phyloP scores from a whole-genome alignment of 495 filamentous ascomycete species.

The Daldinia childiae region DNA sequence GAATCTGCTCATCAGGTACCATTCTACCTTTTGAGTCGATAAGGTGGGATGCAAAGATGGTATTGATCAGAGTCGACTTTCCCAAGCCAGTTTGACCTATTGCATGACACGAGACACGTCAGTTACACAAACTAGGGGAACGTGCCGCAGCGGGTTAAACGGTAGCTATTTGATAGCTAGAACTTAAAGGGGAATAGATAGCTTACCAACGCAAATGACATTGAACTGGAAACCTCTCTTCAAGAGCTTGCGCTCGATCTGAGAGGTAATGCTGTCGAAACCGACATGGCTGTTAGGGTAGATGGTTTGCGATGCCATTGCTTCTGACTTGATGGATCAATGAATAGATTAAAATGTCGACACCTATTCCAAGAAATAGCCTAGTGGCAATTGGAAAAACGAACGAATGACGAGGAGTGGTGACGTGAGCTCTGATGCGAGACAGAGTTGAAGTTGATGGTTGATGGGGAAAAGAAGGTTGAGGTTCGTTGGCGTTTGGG shows the following conservation, averaged over 20 bases:
- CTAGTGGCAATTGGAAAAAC: conserved; percentile 44
- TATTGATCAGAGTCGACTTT: conserved; percentile 99
- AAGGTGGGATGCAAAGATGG: conserved; percentile 99
- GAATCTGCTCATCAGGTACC: conserved; percentile 88
- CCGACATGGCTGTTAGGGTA: conserved; percentile 97
- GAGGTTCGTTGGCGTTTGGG: conserved; percentile 35
- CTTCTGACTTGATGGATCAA: conserved; percentile 33
- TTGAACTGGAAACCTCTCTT: conserved; percentile 99
- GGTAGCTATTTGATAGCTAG: conserved; percentile 1
- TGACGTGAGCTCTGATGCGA: conserved; percentile 28
- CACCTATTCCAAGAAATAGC: conserved; percentile 58
- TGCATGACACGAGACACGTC: conserved; percentile 48
- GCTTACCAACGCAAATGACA: conserved; percentile 98
- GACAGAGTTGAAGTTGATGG: conserved; percentile 35
- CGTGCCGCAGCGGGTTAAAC: conserved; percentile 1
- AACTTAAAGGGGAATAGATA: background rate
- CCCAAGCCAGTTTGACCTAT: conserved; percentile 97
- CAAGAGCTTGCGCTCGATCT: conserved; percentile 98
- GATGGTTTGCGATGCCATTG: conserved; percentile 66
- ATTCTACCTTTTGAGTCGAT: conserved; percentile 98
- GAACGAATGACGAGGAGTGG: conserved; percentile 35
- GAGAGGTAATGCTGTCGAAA: conserved; percentile 98
- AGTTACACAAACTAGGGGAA: conserved; percentile 39
- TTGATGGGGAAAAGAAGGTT: conserved; percentile 37
- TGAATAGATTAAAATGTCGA: conserved; percentile 43